These are phyloP conservation scores for Ehretia macrophylla DNA, from an alignment of 257 asterid genomes.

Conservation along the genomic window DNA sequence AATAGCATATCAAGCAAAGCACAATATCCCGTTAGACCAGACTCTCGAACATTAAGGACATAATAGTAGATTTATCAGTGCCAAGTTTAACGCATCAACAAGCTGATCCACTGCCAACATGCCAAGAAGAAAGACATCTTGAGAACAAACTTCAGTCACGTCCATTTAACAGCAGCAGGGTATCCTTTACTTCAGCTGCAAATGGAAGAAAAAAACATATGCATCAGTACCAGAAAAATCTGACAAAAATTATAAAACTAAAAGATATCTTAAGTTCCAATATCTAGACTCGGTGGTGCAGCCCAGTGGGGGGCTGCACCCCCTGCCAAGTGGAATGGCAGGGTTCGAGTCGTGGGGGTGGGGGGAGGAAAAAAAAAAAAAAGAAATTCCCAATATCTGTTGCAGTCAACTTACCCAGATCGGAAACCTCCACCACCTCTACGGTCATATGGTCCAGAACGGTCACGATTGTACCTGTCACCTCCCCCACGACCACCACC, in stretches of 20 bases:
- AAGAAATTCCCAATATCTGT: too few species aligned
- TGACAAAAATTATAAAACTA: too few species aligned
- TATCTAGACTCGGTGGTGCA: too few species aligned
- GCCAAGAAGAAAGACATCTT: slow-evolving; percentile 27
- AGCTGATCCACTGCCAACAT: slow-evolving; percentile 31
- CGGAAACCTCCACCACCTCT: slow-evolving; percentile 55
- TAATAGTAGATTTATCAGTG: slow-evolving; percentile 43
- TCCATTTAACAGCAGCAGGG: slow-evolving; percentile 32
- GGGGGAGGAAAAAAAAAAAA: too few species aligned
- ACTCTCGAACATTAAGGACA: slow-evolving; percentile 52
- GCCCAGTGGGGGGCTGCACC: too few species aligned
- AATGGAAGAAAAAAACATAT: slow-evolving; percentile 6
- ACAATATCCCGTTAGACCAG: slow-evolving; percentile 40
- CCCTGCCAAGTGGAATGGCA: too few species aligned
- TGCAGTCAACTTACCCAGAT: slow-evolving; percentile 23
- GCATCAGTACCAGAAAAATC: slow-evolving; percentile 10
- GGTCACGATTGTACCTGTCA: slow-evolving; percentile 73
- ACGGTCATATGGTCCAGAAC: slow-evolving; percentile 95
- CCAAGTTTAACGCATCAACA: slow-evolving; percentile 45
- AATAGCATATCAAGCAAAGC: slow-evolving; percentile 43
- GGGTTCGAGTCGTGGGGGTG: too few species aligned
- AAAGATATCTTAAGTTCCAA: not conserved
- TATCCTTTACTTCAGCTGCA: slow-evolving; percentile 39
- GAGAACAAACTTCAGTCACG: slow-evolving; percentile 18
- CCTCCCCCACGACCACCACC: slow-evolving; percentile 65